Base-by-base conservation (phyloP, 257 asterid species). In the Solanum rostratum region DNA sequence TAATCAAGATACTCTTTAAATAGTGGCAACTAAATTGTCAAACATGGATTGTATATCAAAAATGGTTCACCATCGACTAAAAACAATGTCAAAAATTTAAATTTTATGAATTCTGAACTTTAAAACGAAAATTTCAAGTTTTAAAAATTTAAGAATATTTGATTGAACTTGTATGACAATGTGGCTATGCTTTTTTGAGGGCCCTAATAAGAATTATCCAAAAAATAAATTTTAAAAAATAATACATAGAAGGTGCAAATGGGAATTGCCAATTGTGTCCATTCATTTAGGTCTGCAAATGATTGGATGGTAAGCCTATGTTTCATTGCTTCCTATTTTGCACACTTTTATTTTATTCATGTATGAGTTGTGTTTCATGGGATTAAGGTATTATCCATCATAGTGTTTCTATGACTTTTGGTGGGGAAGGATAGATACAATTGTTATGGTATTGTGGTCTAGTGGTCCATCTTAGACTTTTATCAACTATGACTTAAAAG, bases 291-390 rank as follows among this genome's bases (percentile, higher is more conserved):
- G 70, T 74, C 49, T 74, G 10, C 41, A 49, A 85, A 83, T 85
- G 87, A 88, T 85, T 85, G 87, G 83, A 37, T 50, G 60, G 60
- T 52, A 54, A 52, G 52, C 24, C 62, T 76, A 59, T 55, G 41
- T 54, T 83, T 84, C 43, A 63, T 11, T 53, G 18, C 20, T 81
- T 81, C 80, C 52, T 73, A 39, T 63, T 73, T 27, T 76, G 41
- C 2, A 76, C 73, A 43, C 78, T 85, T 83, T 69, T 33, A 33
- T 33, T 3, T 59, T 50, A 39, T 37, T 50, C 65, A 45, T 15
- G 7, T 27, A 19, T 50, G 82, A 41, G 20, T n/a, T 60, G 52
- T 20, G 13, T 82, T 20, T 84, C 82, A 76, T 50, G 24, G 82
- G 43, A 76, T 76, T 76, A 76, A 76, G 82, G 63, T 76, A 15